Evolutionary conservation across 2,329 filamentous ascomycete species (phyloP).

Genomic region (Samsoniella hepiali): DNA sequence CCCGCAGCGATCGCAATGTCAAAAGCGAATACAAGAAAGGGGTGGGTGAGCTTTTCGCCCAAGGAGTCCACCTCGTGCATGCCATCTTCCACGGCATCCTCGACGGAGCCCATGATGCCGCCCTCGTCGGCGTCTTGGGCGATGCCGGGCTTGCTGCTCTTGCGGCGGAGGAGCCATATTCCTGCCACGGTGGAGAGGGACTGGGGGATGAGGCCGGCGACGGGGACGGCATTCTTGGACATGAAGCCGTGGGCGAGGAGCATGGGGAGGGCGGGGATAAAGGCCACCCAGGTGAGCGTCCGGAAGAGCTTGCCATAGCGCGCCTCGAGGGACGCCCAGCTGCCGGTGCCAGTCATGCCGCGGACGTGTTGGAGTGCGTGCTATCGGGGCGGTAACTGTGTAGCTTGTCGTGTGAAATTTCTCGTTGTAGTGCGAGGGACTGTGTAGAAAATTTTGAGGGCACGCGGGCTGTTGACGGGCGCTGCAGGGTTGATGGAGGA

Average conservation of each 20-base stretch:
- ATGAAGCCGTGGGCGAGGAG: constrained; percentile 56
- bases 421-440: too few species aligned
- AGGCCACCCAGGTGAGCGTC: constrained; percentile 33
- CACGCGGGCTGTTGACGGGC: too few species aligned
- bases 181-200: constrained; percentile 33
- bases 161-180: constrained; percentile 24
- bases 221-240: constrained; percentile 54
- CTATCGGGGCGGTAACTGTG: not conserved
- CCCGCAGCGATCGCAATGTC: constrained; percentile 37
- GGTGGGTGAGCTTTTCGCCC: constrained; percentile 25
- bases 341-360: constrained; percentile 3
- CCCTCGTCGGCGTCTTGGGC: not conserved
- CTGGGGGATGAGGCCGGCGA: constrained; percentile 39
- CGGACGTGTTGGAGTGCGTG: not conserved
- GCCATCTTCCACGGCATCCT: constrained; percentile 16
- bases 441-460: not conserved
- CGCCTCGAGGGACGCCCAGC: constrained; percentile 16
- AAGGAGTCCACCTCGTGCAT: constrained; percentile 13
- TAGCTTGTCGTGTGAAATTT: not conserved
- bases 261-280: constrained; percentile 39
- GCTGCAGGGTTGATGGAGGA: not conserved
- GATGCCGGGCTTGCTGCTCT: not conserved
- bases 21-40: constrained; percentile 37
- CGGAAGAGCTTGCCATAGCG: constrained; percentile 30
- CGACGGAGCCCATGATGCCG: constrained; percentile 14